Evolutionary conservation across 176 grass and related monocot genomes (phyloP).

Genomic region (Oryza punctata): DNA sequence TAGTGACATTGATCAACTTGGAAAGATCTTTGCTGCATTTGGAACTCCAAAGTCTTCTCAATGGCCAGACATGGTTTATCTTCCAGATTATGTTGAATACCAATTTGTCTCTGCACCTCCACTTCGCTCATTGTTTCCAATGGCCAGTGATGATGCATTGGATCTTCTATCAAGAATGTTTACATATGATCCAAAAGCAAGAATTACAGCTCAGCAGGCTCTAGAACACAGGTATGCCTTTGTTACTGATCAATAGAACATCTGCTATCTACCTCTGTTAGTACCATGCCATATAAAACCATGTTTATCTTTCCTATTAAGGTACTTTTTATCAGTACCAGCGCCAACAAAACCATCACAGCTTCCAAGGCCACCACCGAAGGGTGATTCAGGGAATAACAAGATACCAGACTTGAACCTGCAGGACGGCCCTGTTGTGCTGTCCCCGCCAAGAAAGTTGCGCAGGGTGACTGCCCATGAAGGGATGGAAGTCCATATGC

Average conservation of each 20-base stretch:
- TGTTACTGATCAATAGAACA: slow-evolving; percentile 10
- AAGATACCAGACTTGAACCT: slow-evolving; percentile 63
- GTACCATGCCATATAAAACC: slow-evolving; percentile 30
- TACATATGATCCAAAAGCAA: slow-evolving; percentile 95
- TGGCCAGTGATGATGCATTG: slow-evolving; percentile 90
- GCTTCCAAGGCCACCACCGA: slow-evolving; percentile 75
- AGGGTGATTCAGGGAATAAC: slow-evolving; percentile 65
- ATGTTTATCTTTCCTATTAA: slow-evolving; percentile 45
- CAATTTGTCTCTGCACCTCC: slow-evolving; percentile 80
- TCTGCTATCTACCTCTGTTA: not conserved
- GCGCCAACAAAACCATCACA: slow-evolving; percentile 83
- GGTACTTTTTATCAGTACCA: slow-evolving; percentile 89
- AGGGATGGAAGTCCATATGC: slow-evolving; percentile 54
- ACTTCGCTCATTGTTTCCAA: slow-evolving; percentile 79
- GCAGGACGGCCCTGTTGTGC: slow-evolving; percentile 70
- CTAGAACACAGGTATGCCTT: slow-evolving; percentile 81
- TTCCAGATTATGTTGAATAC: slow-evolving; percentile 99
- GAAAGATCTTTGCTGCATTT: slow-evolving; percentile 95
- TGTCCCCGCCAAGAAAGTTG: slow-evolving; percentile 83
- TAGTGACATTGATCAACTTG: slow-evolving; percentile 97
- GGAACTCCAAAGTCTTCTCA: slow-evolving; percentile 92
- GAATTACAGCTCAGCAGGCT: slow-evolving; percentile 93
- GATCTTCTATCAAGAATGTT: slow-evolving; percentile 96
- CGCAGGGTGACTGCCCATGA: slow-evolving; percentile 79
- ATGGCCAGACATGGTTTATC: slow-evolving; percentile 95